Conservation (phyloP, 192 early-diverging fungal genomes). For the Umbelopsis ramanniana region DNA sequence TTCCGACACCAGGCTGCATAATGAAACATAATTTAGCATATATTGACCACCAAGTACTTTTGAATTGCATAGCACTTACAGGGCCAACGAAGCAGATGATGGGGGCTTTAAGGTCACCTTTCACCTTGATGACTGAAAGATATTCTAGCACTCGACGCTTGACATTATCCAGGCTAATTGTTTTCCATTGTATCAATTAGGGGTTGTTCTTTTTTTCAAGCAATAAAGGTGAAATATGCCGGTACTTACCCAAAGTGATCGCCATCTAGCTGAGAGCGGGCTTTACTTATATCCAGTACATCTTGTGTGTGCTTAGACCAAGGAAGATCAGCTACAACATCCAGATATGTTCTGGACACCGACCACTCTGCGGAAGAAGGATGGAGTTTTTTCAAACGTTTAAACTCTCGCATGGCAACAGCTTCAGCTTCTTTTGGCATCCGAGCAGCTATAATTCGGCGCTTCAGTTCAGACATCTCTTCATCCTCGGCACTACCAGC, state of each 20-base stretch:
- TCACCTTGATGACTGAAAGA: conserved; percentile 79
- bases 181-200: background rate
- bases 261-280: conserved; percentile 69
- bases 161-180: conserved; percentile 66
- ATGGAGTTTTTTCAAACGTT: conserved; percentile 70
- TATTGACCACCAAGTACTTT: background rate
- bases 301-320: conserved; percentile 68
- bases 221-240: background rate
- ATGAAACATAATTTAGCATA: background rate
- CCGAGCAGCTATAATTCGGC: conserved; percentile 57
- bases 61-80: conserved; percentile 40
- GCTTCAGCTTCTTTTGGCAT: conserved; percentile 66
- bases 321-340: conserved; percentile 77
- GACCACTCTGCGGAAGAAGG: conserved; percentile 78
- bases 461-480: conserved; percentile 63
- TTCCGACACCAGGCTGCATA: conserved; percentile 64
- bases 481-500: conserved; percentile 54
- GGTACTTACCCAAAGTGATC: conserved; percentile 73
- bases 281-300: conserved; percentile 67
- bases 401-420: conserved; percentile 66
- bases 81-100: conserved; percentile 79
- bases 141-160: conserved; percentile 85
- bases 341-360: conserved; percentile 77
- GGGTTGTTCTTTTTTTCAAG: background rate
- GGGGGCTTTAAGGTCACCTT: conserved; percentile 71